Conservation (phyloP, 1,284 basidiomycete genomes). For the Ustilago esculenta region DNA sequence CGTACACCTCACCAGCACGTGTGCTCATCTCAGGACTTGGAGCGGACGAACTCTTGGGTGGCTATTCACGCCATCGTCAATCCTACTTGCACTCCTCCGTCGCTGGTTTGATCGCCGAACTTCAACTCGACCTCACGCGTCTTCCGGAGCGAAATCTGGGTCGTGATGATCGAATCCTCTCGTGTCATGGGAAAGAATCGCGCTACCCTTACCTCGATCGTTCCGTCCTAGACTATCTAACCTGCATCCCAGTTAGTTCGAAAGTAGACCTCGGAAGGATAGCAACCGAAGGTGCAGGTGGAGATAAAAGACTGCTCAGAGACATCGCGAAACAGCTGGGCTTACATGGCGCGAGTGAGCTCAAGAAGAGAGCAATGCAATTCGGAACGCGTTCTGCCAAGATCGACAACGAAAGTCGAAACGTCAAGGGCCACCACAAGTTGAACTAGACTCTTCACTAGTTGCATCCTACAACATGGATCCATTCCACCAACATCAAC, state of each 20-base stretch:
- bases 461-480: not conserved
- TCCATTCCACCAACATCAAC: not conserved
- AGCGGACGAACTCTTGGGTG: slow-evolving; percentile 92
- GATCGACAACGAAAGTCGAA: slow-evolving; percentile 74
- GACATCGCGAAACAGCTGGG: slow-evolving; percentile 39
- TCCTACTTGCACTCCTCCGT: slow-evolving; percentile 71
- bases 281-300: slow-evolving; percentile 69
- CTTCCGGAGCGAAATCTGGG: slow-evolving; percentile 90
- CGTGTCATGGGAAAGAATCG: slow-evolving; percentile 86
- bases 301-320: slow-evolving; percentile 88
- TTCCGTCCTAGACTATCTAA: slow-evolving; percentile 69
- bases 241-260: slow-evolving; percentile 77
- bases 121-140: slow-evolving; percentile 90
- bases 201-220: slow-evolving; percentile 61
- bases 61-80: slow-evolving; percentile 87
- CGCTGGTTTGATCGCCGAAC: slow-evolving; percentile 79
- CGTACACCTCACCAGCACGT: slow-evolving; percentile 78
- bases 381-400: slow-evolving; percentile 90
- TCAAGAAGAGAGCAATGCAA: slow-evolving; percentile 93
- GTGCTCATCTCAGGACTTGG: slow-evolving; percentile 92
- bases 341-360: slow-evolving; percentile 71
- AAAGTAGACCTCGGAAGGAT: slow-evolving; percentile 74
- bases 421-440: slow-evolving; percentile 62
- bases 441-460: slow-evolving; percentile 1
- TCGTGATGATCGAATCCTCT: slow-evolving; percentile 90